phyloP scores from a whole-genome alignment of 164 flowering plant species.

The Houttuynia cordata region DNA sequence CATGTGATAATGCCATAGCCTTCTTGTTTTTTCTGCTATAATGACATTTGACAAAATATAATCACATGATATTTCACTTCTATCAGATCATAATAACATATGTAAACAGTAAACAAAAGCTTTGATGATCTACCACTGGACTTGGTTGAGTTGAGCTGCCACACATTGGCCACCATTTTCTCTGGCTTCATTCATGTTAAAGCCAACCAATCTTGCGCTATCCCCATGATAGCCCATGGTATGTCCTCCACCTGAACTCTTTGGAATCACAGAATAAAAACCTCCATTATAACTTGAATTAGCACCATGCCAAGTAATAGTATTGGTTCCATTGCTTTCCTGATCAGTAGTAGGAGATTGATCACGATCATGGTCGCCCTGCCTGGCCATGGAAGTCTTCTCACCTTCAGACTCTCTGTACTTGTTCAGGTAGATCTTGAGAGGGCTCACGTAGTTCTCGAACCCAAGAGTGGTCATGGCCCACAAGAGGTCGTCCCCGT shows the following conservation, averaged over 20 bases:
- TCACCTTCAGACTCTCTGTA: slow-evolving; percentile 31
- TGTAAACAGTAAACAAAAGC: no score
- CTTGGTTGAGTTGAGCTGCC: no score
- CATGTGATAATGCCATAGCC: no score
- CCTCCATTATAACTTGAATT: slow-evolving; percentile 11
- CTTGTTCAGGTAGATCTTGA: slow-evolving; percentile 27
- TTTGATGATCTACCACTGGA: no score
- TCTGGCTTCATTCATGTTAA: slow-evolving; percentile 1
- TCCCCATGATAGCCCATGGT: slow-evolving; percentile 6
- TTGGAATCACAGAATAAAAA: slow-evolving; percentile 8
- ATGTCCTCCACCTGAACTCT: slow-evolving; percentile 5
- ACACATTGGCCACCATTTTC: slow-evolving; percentile 9
- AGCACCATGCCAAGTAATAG: background rate
- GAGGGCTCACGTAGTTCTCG: slow-evolving; percentile 28
- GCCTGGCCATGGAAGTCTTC: slow-evolving; percentile 18
- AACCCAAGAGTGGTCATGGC: slow-evolving; percentile 42
- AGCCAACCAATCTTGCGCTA: slow-evolving; percentile 2
- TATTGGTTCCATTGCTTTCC: no score
- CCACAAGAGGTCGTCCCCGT: slow-evolving; percentile 36
- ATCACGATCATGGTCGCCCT: slow-evolving; percentile 11
- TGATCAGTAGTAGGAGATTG: slow-evolving; percentile 5
- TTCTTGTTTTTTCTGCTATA: no score
- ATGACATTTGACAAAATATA: no score
- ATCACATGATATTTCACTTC: no score
- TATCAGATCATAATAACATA: no score